A percentile compares a stretch with the other conserved stretches of the same genome.
phyloP scores from a whole-genome alignment of 2,329 filamentous ascomycete genomes.

The Aspergillus proliferans region DNA sequence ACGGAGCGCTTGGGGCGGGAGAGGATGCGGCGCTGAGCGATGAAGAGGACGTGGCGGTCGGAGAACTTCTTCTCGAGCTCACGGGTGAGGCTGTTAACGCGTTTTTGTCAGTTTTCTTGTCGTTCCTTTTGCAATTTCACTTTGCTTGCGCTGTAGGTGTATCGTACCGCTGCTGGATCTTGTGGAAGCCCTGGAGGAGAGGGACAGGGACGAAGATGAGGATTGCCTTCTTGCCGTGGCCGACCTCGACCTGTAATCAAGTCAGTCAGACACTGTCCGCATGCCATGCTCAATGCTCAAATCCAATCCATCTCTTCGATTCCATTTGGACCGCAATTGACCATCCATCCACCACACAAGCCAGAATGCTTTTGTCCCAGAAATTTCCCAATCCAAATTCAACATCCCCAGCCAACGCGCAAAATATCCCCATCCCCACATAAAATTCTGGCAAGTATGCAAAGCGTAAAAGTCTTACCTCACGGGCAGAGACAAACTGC shows the following conservation, averaged over 20 bases:
- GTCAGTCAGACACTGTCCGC: background rate
- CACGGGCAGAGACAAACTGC: conserved; percentile 97
- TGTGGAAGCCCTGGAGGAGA: conserved; percentile 97
- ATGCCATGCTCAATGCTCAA: no score
- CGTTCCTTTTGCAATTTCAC: background rate
- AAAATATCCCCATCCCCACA: conserved; percentile 50
- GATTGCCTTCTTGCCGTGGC: conserved; percentile 99
- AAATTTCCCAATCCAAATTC: background rate
- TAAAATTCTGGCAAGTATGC: conserved; percentile 42
- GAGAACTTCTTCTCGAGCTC: conserved; percentile 99
- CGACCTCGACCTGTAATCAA: conserved; percentile 84
- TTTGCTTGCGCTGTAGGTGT: conserved; percentile 39
- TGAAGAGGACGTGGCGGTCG: conserved; percentile 98
- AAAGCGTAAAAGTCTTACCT: conserved; percentile 64
- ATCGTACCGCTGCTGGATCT: conserved; percentile 99
- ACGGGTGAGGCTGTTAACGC: conserved; percentile 72
- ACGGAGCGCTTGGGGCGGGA: conserved; percentile 97
- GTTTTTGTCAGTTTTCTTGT: conserved; percentile 5
- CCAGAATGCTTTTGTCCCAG: no score
- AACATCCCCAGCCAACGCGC: background rate
- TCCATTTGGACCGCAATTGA: no score
- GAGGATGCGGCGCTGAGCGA: conserved; percentile 96
- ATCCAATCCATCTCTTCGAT: no score
- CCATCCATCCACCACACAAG: no score
- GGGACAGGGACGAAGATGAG: conserved; percentile 99